Base-by-base conservation (phyloP, 495 filamentous ascomycete species). In the Aspergillus funiculosus region DNA sequence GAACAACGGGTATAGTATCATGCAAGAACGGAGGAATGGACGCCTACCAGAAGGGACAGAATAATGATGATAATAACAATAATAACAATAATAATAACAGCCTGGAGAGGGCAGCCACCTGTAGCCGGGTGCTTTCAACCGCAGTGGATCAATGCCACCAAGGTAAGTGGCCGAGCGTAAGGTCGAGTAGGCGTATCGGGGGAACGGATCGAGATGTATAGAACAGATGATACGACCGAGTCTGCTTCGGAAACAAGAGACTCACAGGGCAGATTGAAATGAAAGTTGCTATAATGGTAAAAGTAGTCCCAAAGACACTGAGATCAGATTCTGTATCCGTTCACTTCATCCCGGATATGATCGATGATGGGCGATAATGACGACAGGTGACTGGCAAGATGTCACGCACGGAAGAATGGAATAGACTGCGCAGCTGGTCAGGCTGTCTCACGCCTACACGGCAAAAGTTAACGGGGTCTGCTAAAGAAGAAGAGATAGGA, bases 121-220 rank as follows among this genome's bases (percentile, higher is more conserved):
- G n/a, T n/a, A 42, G 36, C 39, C 19, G 26, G 26, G 22, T 18
- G 17, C 24, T 14, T 40, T 21, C 24, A 47, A 32, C 44, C 44
- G 40, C 41, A 26, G 55, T 54, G 47, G 56, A 46, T 43, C 50
- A 24, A 17, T 35, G 22, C 15, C 20, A 25, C 46, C 32, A 49
- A 48, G 32, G 25, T 47, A 47, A 55, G 46, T 39, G 47, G 52
- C 52, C 53, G 51, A 39, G 41, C 28, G 34, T 22, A 46, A 29
- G 39, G 35, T 41, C 46, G 21, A 42, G 38, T 46, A 48, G 51
- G 39, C 31, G 48, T 46, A 48, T 57, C 66, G 66, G 66, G 52
- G 62, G 56, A 69, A 68, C 64, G 66, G 66, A 69, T 60, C 28
- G 32, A 36, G 24, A 15, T 22, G 35, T 50, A 48, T 48, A 48